Base-by-base conservation (phyloP, 1,139 yeast genomes). In the Hyphopichia fennica region DNA sequence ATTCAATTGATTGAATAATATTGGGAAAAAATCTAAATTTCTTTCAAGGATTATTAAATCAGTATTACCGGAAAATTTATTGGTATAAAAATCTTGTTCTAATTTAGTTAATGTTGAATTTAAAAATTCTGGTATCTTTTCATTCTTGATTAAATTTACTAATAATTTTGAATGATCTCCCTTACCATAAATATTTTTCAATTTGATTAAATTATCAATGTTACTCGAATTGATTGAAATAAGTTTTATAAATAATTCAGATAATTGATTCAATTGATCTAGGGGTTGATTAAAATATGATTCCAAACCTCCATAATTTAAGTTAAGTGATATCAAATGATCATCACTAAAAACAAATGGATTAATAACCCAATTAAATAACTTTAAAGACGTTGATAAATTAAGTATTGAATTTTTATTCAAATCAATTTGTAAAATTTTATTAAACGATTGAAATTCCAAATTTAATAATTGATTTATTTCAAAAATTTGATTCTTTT, bases 1-100 rank as follows among this genome's bases (percentile, higher is more conserved):
- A 2, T 89, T 87, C 51, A 90, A 65, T 54, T 93, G 97, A 29
- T 83, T 81, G 46, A 89, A 65, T 13, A 88, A 56, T 2, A 90
- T 84, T 0, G 96, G 81, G 6, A 85, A 58, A 38, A 80, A 74
- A 63, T 93, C 99, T 28, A 83, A 60, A 43, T 82, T 79, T 41
- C 99, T 70, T 56, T 93, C 99, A 18, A 93, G 56, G 1, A 91
- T 83, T 14, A 93, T 75, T 38, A 91, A 65, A 58, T 85, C 88
- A 32, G 79, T 57, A 40, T 77, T 77, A 7, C 79, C 75, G 25
- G 60, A 59, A 10, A 75, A 55, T 40, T 61, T 62, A 10, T 59
- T 50, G 17, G 53, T 44, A 45, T 69, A 72, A 40, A 70, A 72
- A 40, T 71, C 74, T 39, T 58, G 63, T 48, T 73, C 77, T 25